Percentiles rank a stretch among this genome's conserved stretches.
Evolutionary conservation across 257 asterid genomes (phyloP).

Genomic region (Solanum sitiens): DNA sequence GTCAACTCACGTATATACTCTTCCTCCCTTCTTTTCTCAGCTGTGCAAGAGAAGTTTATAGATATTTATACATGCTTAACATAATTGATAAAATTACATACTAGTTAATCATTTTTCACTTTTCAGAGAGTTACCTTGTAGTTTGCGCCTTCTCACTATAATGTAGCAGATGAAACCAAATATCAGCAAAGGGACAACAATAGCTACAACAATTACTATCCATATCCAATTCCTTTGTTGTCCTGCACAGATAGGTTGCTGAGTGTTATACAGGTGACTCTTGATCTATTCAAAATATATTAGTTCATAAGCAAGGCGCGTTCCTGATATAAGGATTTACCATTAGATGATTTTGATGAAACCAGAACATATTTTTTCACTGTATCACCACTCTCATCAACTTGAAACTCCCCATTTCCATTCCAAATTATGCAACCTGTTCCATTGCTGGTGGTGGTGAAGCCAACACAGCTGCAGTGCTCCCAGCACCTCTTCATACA

Average conservation of each 20-base stretch:
- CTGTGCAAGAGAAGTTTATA: not conserved
- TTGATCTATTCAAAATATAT: not conserved
- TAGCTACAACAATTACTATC: not conserved
- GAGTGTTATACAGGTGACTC: not conserved
- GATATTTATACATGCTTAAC: not conserved
- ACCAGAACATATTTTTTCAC: not conserved
- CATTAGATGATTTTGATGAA: not conserved
- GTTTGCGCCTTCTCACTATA: constrained; percentile 2
- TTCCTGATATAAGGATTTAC: not conserved
- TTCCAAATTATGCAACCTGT: not conserved
- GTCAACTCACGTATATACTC: constrained; percentile 8
- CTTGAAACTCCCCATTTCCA: not conserved
- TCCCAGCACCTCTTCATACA: not conserved
- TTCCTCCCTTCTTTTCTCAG: constrained; percentile 19
- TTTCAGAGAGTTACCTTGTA: not conserved
- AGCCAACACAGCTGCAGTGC: not conserved
- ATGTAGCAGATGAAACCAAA: not conserved
- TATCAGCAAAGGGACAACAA: not conserved
- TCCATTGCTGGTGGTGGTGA: accelerated
- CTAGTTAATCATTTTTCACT: not conserved
- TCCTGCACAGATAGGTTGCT: constrained; percentile 1
- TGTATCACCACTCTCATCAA: not conserved
- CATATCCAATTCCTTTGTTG: constrained; percentile 1
- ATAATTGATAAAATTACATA: accelerated
- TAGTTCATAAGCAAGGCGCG: not conserved